Evolutionary conservation across 148 eudicot species (phyloP), one percentile per base, ranked within the genome.

Genomic region (Chenopodium suecicum): DNA sequence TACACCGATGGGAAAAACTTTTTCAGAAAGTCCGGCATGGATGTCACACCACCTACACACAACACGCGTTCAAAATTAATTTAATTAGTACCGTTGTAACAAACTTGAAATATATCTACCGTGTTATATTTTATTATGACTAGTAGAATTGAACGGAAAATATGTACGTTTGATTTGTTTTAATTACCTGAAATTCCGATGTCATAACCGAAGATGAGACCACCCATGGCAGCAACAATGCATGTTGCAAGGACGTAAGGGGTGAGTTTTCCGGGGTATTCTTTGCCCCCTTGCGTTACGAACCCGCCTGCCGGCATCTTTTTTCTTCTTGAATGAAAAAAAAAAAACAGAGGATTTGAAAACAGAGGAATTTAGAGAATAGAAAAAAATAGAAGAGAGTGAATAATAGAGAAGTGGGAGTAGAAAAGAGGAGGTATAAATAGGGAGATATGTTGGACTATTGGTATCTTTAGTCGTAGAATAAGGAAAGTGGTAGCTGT

Each of bases 221-320:
- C 98, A 22, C 98, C 98, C 95, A 91, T 94, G 90, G 96, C 92
- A 14, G 93, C 98, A 37, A 94, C 82, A 44, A 94, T 84, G 80
- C 98, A 94, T 50, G 98, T 92, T 7, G 85, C 75, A 1, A 84
- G 85, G 47, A 94, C 98, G 79, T 85, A 94, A 3, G 85, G 88
- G 4, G 96, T 94, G 0, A 94, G 88, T 37, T 91, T 86, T 22
- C 98, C 96, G 29, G 98, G 94, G 85, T 94, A 94, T 56, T 84
- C 92, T 75, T 84, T 89, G 3, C 89, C 91, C 84, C 73, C 83
- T 52, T 87, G 87, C 67, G 88, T 80, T 52, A 73, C 86, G 19
- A 86, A 80, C 29, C 79, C 92, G 1, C 52, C 88, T 79, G 75
- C 91, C 84, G 78, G 92, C 89, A 87, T 87, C 63, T 29, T 74